phyloP scores from a whole-genome alignment of 1,284 basidiomycete genomes.

The Hemileia vastatrix region DNA sequence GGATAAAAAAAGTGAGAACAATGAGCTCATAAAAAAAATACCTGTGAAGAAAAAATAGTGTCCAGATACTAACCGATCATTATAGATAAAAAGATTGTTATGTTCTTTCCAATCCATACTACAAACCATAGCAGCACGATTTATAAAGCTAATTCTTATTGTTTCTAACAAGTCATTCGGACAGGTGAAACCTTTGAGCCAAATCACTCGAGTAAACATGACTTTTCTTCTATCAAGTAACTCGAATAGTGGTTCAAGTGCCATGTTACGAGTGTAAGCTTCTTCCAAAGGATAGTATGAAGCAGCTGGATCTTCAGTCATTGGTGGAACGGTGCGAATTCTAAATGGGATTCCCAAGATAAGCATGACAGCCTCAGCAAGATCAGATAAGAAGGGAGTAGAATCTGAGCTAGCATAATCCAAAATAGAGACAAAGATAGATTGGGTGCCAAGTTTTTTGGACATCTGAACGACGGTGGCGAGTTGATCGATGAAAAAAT shows the following conservation, averaged over 20 bases:
- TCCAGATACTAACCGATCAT: constrained; percentile 62
- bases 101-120: constrained; percentile 98
- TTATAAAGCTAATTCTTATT: constrained; percentile 72
- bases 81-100: constrained; percentile 91
- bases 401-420: constrained; percentile 88
- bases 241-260: constrained; percentile 77
- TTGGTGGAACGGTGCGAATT: constrained; percentile 71
- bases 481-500: constrained; percentile 91
- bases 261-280: constrained; percentile 79
- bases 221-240: constrained; percentile 64
- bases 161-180: constrained; percentile 92
- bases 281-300: constrained; percentile 91
- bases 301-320: constrained; percentile 72
- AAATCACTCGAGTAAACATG: constrained; percentile 76
- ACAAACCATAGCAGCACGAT: constrained; percentile 89
- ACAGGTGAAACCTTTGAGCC: constrained; percentile 94
- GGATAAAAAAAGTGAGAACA: neutral
- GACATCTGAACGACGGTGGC: constrained; percentile 89
- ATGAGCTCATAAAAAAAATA: neutral
- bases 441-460: constrained; percentile 70
- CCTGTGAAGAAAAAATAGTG: neutral
- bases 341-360: constrained; percentile 81
- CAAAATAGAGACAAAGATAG: constrained; percentile 88
- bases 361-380: constrained; percentile 82
- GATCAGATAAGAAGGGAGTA: constrained; percentile 77